phyloP scores from a whole-genome alignment of 225 moss, liverwort and hornwort genomes.

The Marchantia paleacea region DNA sequence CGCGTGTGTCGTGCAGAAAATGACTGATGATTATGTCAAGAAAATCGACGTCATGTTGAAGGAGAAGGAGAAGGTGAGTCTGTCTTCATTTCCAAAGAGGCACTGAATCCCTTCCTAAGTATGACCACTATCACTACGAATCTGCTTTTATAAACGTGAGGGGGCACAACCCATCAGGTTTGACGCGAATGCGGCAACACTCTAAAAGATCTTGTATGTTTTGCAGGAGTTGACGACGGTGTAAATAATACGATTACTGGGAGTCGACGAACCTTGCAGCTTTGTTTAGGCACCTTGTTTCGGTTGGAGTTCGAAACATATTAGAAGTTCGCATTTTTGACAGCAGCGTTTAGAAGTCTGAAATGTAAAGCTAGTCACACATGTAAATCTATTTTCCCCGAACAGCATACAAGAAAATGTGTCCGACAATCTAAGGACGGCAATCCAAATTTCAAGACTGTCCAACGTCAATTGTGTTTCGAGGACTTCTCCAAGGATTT shows the following conservation, averaged over 20 bases:
- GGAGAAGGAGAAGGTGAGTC: conserved; percentile 85
- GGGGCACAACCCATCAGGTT: not conserved
- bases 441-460: too few relatives aligned
- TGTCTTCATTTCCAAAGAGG: not conserved
- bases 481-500: too few relatives aligned
- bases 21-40: conserved; percentile 91
- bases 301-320: not conserved
- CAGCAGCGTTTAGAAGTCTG: not conserved
- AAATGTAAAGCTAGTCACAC: not conserved
- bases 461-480: too few relatives aligned
- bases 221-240: conserved; percentile 36
- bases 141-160: not conserved
- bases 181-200: too few relatives aligned
- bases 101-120: not conserved
- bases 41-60: conserved; percentile 79
- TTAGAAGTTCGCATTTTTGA: conserved; percentile 13
- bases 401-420: not conserved
- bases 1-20: conserved; percentile 55
- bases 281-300: not conserved
- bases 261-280: conserved; percentile 18
- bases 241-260: conserved; percentile 10
- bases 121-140: not conserved
- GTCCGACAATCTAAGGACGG: not conserved
- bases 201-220: not conserved
- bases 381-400: conserved; percentile 3